Evolutionary conservation across 768 basidiomycete species (phyloP).

Genomic region (Leccinum subtestaceum): DNA sequence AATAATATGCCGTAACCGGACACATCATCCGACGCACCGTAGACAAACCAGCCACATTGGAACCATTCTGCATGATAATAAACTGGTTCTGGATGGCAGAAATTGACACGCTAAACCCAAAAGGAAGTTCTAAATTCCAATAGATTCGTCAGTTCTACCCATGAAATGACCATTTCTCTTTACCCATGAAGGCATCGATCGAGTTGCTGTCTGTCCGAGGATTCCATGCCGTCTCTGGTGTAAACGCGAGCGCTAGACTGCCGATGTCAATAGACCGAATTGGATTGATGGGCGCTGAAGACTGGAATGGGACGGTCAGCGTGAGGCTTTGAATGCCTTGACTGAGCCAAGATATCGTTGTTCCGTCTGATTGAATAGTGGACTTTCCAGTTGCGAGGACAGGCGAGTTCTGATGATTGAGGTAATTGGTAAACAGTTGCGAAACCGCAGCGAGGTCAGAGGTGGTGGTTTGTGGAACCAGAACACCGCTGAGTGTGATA

Average conservation of each 20-base stretch:
- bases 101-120: constrained; percentile 62
- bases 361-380: constrained; percentile 54
- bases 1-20: not conserved
- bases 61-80: constrained; percentile 53
- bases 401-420: constrained; percentile 58
- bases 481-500: constrained; percentile 55
- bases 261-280: constrained; percentile 66
- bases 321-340: constrained; percentile 53
- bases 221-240: constrained; percentile 50
- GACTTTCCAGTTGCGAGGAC: constrained; percentile 61
- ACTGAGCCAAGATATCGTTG: constrained; percentile 64
- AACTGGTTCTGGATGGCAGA: constrained; percentile 65
- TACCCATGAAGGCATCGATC: constrained; percentile 59
- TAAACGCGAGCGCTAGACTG: constrained; percentile 55
- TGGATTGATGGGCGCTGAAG: constrained; percentile 51
- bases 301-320: constrained; percentile 62
- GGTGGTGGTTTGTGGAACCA: constrained; percentile 50
- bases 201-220: constrained; percentile 56
- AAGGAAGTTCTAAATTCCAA: constrained; percentile 54
- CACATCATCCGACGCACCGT: constrained; percentile 39
- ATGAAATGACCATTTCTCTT: constrained; percentile 14
- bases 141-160: constrained; percentile 1
- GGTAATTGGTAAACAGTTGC: constrained; percentile 65
- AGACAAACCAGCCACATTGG: constrained; percentile 53
- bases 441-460: constrained; percentile 50